Evolutionary conservation across 2,329 filamentous ascomycete species (phyloP).

Genomic region (Neospermospora avenae): DNA sequence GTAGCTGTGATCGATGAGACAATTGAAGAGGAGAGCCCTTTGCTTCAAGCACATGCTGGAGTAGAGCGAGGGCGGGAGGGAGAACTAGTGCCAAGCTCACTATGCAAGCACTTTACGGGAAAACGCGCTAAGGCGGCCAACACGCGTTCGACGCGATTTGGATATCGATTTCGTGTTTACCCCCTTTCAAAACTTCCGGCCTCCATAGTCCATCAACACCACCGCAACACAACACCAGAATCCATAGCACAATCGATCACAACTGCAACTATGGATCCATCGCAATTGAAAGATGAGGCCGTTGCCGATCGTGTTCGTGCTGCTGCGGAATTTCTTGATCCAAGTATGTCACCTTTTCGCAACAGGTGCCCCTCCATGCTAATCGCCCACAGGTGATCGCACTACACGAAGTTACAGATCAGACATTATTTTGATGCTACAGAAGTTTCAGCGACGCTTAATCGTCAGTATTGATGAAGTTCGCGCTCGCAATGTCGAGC

Average conservation of each 20-base stretch:
- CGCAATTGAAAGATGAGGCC: conserved; percentile 79
- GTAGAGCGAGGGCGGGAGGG: not conserved
- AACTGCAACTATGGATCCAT: conserved; percentile 55
- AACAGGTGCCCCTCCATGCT: conserved; percentile 22
- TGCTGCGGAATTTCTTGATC: conserved; percentile 91
- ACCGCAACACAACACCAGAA: not conserved
- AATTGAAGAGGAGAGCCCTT: no score
- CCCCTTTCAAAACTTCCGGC: conserved; percentile 4
- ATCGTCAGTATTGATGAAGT: conserved; percentile 86
- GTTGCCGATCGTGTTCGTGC: conserved; percentile 79
- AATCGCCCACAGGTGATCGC: conserved; percentile 29
- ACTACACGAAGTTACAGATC: conserved; percentile 69
- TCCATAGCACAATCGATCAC: not conserved
- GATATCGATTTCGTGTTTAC: not conserved
- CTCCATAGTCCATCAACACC: not conserved
- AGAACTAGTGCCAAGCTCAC: not conserved
- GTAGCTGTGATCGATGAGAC: no score
- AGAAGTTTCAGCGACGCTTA: conserved; percentile 62
- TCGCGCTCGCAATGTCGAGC: conserved; percentile 77
- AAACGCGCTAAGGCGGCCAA: not conserved
- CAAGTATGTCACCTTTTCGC: conserved; percentile 57
- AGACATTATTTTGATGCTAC: conserved; percentile 77
- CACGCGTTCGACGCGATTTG: not conserved
- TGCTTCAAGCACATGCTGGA: no score
- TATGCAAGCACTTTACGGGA: not conserved